Conservation (phyloP, 1,284 basidiomycete species). For the Vanrija sp. region DNA sequence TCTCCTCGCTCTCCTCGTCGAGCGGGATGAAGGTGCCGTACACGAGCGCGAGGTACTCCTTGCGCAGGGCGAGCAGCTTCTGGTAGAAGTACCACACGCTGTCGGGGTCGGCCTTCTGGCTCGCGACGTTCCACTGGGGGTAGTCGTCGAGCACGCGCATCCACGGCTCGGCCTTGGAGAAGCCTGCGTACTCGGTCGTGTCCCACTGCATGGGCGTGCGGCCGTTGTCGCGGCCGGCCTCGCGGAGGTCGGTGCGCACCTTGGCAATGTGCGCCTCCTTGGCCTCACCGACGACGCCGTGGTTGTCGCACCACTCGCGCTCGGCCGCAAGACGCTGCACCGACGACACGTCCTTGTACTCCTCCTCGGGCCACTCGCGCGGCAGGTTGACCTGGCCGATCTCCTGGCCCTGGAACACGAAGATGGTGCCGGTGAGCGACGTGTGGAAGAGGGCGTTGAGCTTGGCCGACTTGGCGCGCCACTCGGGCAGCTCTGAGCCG, state of each 20-base stretch:
- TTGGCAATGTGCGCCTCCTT: slow-evolving; percentile 46
- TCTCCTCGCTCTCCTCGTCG: slow-evolving; percentile 35
- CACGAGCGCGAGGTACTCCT: slow-evolving; percentile 36
- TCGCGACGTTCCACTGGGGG: slow-evolving; percentile 48
- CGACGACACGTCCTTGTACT: slow-evolving; percentile 60
- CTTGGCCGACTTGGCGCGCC: slow-evolving; percentile 62
- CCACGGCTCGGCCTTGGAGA: slow-evolving; percentile 63
- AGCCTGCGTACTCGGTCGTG: slow-evolving; percentile 58
- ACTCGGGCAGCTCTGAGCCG: slow-evolving; percentile 59
- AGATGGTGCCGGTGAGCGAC: slow-evolving; percentile 64
- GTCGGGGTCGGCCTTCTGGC: slow-evolving; percentile 41
- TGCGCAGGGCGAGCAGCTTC: slow-evolving; percentile 42
- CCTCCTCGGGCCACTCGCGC: slow-evolving; percentile 61
- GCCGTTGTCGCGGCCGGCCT: slow-evolving; percentile 43
- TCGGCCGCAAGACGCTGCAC: slow-evolving; percentile 40
- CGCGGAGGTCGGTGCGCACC: slow-evolving; percentile 35
- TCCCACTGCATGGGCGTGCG: slow-evolving; percentile 58
- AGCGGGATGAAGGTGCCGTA: slow-evolving; percentile 44
- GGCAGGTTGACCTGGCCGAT: slow-evolving; percentile 68
- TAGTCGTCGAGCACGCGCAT: slow-evolving; percentile 74
- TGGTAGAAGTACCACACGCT: slow-evolving; percentile 39
- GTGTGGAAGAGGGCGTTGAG: slow-evolving; percentile 62
- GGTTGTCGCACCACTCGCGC: slow-evolving; percentile 34
- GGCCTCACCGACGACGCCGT: slow-evolving; percentile 27
- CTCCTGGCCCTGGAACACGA: slow-evolving; percentile 70